Percentiles rank a stretch among this genome's conserved stretches.
Evolutionary conservation across 2,329 filamentous ascomycete genomes (phyloP).

Genomic region (Neonectria magnoliae): DNA sequence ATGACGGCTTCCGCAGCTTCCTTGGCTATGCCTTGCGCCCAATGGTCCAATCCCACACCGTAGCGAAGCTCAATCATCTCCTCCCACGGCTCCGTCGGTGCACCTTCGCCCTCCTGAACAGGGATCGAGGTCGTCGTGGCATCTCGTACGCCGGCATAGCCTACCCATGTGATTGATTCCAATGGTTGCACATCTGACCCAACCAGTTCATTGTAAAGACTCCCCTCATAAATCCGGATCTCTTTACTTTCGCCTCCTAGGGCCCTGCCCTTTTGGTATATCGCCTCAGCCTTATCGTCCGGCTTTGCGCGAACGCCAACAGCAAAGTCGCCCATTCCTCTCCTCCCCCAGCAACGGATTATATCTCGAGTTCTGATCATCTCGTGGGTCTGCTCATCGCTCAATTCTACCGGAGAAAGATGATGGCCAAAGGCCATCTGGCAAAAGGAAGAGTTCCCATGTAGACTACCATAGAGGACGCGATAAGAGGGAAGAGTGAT

Average conservation of each 20-base stretch:
- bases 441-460: constrained; percentile 27
- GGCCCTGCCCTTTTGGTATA: background rate
- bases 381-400: constrained; percentile 23
- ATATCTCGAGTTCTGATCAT: constrained; percentile 18
- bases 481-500: constrained; percentile 18
- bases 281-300: background rate
- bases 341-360: constrained; percentile 17
- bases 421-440: constrained; percentile 25
- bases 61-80: constrained; percentile 36
- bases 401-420: constrained; percentile 19
- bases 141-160: constrained; percentile 30
- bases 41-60: constrained; percentile 21
- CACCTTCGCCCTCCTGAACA: background rate
- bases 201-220: background rate
- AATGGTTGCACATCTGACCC: background rate
- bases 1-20: constrained; percentile 26
- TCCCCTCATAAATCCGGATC: constrained; percentile 11
- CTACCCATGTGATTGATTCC: constrained; percentile 26
- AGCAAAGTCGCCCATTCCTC: constrained; percentile 35
- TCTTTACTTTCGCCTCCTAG: background rate
- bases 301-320: constrained; percentile 16
- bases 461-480: constrained; percentile 22
- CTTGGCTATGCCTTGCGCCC: constrained; percentile 31
- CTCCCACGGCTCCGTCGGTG: constrained; percentile 21
- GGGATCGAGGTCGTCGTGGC: constrained; percentile 18